A percentile compares a stretch with the other conserved stretches of the same genome.
Conservation (phyloP, 805 yeast genomes). For the Lipomyces japonicus region DNA sequence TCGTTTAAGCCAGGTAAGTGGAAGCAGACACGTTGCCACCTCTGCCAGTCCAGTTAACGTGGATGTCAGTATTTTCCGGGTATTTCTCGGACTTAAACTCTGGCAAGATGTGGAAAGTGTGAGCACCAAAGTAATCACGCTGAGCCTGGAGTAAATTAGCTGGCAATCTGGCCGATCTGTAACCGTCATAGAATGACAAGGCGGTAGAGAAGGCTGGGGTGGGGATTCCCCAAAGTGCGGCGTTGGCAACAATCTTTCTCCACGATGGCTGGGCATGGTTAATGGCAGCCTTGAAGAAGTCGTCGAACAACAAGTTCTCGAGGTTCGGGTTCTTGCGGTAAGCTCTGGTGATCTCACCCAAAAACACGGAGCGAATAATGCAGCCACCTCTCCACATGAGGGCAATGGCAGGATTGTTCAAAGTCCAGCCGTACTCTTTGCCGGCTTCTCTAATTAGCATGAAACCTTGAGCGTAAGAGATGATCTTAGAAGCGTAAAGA, state of each 20-base stretch:
- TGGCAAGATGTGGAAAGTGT: slow-evolving; percentile 94
- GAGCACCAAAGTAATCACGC: slow-evolving; percentile 99
- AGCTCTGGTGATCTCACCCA: slow-evolving; percentile 95
- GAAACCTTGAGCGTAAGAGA: slow-evolving; percentile 99
- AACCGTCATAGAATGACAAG: slow-evolving; percentile 96
- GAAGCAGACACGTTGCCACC: slow-evolving; percentile 98
- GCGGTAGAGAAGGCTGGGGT: slow-evolving; percentile 98
- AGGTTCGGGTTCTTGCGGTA: slow-evolving; percentile 89
- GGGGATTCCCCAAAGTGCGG: slow-evolving; percentile 86
- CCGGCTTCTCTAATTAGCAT: slow-evolving; percentile 99
- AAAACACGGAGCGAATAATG: slow-evolving; percentile 97
- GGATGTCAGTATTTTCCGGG: slow-evolving; percentile 80
- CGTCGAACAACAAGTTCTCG: slow-evolving; percentile 92
- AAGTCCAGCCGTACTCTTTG: slow-evolving; percentile 91
- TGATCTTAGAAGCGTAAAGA: slow-evolving; percentile 94
- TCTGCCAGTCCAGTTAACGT: slow-evolving; percentile 98
- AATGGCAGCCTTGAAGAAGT: slow-evolving; percentile 89
- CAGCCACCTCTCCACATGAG: slow-evolving; percentile 99
- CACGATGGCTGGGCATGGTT: slow-evolving; percentile 91
- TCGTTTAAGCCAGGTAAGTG: slow-evolving; percentile 77
- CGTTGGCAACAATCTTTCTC: slow-evolving; percentile 81
- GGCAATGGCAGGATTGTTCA: slow-evolving; percentile 97
- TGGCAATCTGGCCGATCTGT: slow-evolving; percentile 92
- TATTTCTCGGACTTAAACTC: slow-evolving; percentile 71
- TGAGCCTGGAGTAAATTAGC: slow-evolving; percentile 99